Evolutionary conservation across 1,139 yeast species (phyloP).

Genomic region (Lodderomyces metapsilosis): DNA sequence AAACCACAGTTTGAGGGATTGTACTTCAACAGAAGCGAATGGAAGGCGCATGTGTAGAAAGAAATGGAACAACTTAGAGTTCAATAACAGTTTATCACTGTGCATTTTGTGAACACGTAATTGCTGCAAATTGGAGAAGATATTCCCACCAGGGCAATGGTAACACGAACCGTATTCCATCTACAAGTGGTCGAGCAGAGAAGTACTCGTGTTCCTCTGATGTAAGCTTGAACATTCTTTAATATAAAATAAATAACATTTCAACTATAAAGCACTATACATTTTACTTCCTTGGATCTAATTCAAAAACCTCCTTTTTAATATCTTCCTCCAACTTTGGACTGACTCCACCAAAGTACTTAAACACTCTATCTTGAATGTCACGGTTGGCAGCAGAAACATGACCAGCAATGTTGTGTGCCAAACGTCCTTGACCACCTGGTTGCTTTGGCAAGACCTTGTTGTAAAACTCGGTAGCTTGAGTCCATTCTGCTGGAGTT

Average conservation of each 20-base stretch:
- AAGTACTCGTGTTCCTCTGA: no score
- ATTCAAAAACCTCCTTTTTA: conserved; percentile 58
- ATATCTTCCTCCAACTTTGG: conserved; percentile 58
- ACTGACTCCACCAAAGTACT: conserved; percentile 71
- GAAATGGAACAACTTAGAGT: no score
- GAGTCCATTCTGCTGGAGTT: conserved; percentile 72
- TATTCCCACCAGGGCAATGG: no score
- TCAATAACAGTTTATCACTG: no score
- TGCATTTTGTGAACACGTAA: no score
- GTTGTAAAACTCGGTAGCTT: conserved; percentile 61
- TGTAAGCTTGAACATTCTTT: no score
- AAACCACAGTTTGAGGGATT: no score
- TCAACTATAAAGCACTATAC: neutral
- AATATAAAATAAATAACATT: neutral
- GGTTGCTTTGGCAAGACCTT: conserved; percentile 71
- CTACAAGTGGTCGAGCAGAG: no score
- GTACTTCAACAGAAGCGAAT: no score
- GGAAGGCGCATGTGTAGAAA: no score
- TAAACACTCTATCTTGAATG: conserved; percentile 78
- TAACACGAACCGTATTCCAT: no score
- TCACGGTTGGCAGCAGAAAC: conserved; percentile 65
- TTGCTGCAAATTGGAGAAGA: no score
- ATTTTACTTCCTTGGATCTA: conserved; percentile 50
- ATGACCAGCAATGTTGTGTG: conserved; percentile 81
- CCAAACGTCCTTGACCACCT: conserved; percentile 79